Evolutionary conservation across 2,329 filamentous ascomycete genomes (phyloP).

Genomic region (Curvularia sp.): DNA sequence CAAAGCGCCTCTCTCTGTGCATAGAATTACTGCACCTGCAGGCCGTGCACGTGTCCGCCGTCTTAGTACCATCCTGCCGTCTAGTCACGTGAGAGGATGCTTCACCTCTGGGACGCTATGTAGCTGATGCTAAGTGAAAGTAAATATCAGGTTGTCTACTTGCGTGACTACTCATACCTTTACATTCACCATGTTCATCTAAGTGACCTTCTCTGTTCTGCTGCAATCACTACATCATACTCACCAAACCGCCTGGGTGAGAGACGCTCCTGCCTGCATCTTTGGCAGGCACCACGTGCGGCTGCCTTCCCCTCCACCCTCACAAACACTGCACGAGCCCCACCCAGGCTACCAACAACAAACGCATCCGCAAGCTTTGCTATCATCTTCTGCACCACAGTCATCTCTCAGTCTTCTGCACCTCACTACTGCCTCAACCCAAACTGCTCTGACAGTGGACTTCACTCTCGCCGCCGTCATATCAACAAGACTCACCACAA

Average conservation of each 20-base stretch:
- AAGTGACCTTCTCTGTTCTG: neutral
- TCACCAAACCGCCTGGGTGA: neutral
- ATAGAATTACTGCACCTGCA: neutral
- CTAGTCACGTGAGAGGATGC: too few species aligned
- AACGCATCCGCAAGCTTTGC: too few species aligned
- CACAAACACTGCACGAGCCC: neutral
- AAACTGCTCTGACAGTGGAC: too few species aligned
- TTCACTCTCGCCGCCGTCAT: neutral
- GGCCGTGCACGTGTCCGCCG: neutral
- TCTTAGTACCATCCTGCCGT: neutral
- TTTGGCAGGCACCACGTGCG: neutral
- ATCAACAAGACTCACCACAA: neutral
- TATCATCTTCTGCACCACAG: too few species aligned
- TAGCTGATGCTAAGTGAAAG: neutral
- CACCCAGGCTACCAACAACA: slow-evolving; percentile 2
- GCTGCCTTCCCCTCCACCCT: slow-evolving; percentile 8
- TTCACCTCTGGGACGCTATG: neutral
- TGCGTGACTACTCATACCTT: neutral
- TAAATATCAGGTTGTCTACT: neutral
- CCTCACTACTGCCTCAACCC: neutral
- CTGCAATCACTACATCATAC: neutral
- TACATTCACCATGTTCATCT: neutral
- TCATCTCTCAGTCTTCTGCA: neutral
- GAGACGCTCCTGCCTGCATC: slow-evolving; percentile 5
- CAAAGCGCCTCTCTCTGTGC: neutral